phyloP scores from a whole-genome alignment of 2,329 filamentous ascomycete species.

The Penicillium capsulatum region DNA sequence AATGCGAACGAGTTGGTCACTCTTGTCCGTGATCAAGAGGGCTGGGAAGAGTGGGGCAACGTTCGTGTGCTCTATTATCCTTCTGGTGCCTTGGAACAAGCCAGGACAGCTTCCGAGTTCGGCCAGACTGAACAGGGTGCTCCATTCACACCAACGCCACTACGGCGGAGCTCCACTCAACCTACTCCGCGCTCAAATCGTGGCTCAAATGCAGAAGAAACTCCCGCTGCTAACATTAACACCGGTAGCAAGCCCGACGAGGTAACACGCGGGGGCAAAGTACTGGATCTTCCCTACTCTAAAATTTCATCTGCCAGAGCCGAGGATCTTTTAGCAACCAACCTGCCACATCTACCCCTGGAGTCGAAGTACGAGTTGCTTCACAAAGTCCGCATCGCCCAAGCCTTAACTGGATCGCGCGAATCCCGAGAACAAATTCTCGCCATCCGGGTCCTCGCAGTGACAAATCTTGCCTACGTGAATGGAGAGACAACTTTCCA shows the following conservation, averaged over 20 bases:
- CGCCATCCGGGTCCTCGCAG: conserved; percentile 74
- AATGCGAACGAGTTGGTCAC: conserved; percentile 81
- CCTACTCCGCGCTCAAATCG: conserved; percentile 52
- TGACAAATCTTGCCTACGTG: conserved; percentile 88
- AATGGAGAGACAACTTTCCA: conserved; percentile 78
- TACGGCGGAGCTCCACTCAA: conserved; percentile 63
- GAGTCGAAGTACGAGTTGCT: conserved; percentile 78
- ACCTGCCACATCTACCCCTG: conserved; percentile 62
- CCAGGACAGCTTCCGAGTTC: conserved; percentile 31
- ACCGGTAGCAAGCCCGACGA: conserved; percentile 38
- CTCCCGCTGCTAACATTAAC: conserved; percentile 48
- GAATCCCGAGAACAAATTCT: conserved; percentile 71
- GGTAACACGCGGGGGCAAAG: conserved; percentile 45
- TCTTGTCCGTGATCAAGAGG: conserved; percentile 57
- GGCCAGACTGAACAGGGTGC: conserved; percentile 38
- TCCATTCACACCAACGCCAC: conserved; percentile 70
- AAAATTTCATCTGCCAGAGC: conserved; percentile 39
- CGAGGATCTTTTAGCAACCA: conserved; percentile 38
- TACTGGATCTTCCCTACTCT: conserved; percentile 60
- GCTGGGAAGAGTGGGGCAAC: conserved; percentile 75
- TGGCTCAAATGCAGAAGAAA: conserved; percentile 43
- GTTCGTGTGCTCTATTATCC: conserved; percentile 77
- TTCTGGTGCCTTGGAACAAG: conserved; percentile 31
- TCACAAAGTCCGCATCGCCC: conserved; percentile 76
- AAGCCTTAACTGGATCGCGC: conserved; percentile 65